These are phyloP conservation scores for Ophiostoma sp. DNA, from an alignment of 2,329 filamentous ascomycete species.

Conservation along the genomic window DNA sequence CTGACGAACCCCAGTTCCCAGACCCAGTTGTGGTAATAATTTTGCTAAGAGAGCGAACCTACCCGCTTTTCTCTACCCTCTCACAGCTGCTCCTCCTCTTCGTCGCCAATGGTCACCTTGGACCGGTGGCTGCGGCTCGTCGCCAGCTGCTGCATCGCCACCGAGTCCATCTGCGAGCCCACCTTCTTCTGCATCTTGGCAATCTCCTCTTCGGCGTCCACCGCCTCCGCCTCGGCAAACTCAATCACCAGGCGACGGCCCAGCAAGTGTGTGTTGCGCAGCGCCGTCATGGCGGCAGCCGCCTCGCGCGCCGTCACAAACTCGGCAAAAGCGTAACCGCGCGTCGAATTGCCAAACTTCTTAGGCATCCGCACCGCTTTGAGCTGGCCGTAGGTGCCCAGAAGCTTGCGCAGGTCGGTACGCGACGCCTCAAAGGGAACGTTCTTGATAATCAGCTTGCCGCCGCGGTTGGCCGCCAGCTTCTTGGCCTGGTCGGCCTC, in stretches of 20 bases:
- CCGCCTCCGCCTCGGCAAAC: constrained; percentile 82
- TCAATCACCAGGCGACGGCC: constrained; percentile 87
- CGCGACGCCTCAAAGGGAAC: constrained; percentile 93
- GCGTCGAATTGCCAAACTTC: constrained; percentile 85
- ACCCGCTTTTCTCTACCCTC: constrained; percentile 24
- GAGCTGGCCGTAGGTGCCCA: constrained; percentile 87
- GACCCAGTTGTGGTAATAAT: background rate
- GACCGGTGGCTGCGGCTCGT: constrained; percentile 68
- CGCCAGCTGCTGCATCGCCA: constrained; percentile 85
- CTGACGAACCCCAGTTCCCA: background rate
- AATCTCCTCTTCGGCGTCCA: constrained; percentile 94
- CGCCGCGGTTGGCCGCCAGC: constrained; percentile 65
- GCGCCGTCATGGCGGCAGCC: constrained; percentile 80
- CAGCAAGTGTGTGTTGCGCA: constrained; percentile 89
- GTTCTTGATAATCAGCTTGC: constrained; percentile 98
- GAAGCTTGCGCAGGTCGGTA: constrained; percentile 83
- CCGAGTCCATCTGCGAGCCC: constrained; percentile 83
- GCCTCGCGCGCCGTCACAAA: constrained; percentile 81
- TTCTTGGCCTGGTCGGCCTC: constrained; percentile 84
- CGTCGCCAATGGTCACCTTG: constrained; percentile 82
- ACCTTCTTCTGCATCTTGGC: constrained; percentile 97
- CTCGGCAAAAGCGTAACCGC: constrained; percentile 96
- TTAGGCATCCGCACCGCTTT: constrained; percentile 91
- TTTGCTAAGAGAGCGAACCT: background rate
- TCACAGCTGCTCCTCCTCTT: constrained; percentile 50